These are phyloP conservation scores for Ciborinia camelliae DNA, from an alignment of 2,329 filamentous ascomycete genomes.

Conservation along the genomic window DNA sequence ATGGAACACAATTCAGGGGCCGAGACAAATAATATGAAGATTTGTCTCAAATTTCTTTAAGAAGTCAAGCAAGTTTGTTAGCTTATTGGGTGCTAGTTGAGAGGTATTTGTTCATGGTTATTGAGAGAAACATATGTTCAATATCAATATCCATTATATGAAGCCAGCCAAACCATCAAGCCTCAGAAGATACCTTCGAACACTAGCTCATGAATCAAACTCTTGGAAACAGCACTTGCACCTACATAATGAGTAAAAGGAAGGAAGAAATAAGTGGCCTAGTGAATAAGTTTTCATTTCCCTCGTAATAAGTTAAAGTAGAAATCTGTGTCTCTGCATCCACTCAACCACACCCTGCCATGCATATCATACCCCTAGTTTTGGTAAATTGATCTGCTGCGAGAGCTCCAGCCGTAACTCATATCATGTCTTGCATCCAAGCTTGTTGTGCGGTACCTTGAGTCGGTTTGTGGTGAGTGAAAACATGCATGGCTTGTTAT, in stretches of 20 bases:
- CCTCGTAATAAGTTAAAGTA: neutral
- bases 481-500: neutral
- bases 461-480: neutral
- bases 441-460: neutral
- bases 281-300: neutral
- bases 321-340: neutral
- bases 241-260: neutral
- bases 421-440: neutral
- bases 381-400: neutral
- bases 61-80: neutral
- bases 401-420: neutral
- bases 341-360: neutral
- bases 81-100: neutral
- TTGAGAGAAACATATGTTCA: neutral
- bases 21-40: neutral
- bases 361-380: neutral
- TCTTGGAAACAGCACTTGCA: neutral
- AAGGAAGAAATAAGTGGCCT: no score
- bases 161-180: neutral
- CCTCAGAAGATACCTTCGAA: neutral
- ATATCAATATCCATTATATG: neutral
- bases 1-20: neutral
- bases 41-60: neutral
- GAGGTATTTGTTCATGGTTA: neutral
- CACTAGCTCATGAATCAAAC: neutral